These are phyloP conservation scores for Massarina eburnea DNA, from an alignment of 2,329 filamentous ascomycete genomes.

Conservation along the genomic window DNA sequence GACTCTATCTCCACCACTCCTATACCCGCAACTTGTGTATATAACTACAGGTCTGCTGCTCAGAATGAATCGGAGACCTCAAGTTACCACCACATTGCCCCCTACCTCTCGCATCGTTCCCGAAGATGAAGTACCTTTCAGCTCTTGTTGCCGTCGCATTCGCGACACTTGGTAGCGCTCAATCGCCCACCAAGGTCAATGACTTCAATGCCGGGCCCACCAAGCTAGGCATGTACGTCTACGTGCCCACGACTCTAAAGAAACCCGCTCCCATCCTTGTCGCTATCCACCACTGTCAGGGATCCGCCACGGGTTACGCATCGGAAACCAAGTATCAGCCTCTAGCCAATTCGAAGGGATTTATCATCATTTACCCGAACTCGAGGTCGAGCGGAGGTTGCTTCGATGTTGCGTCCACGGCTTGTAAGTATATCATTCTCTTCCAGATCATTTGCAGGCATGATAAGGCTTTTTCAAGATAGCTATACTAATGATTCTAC, in stretches of 20 bases:
- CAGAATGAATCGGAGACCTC: not conserved
- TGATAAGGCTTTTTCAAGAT: not conserved
- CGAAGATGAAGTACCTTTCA: not conserved
- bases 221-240: conserved; percentile 55
- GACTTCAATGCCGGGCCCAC: conserved; percentile 50
- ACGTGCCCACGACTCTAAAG: conserved; percentile 45
- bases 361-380: conserved; percentile 24
- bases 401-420: conserved; percentile 21
- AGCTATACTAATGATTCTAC: not conserved
- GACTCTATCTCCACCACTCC: not conserved
- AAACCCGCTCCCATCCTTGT: conserved; percentile 44
- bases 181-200: conserved; percentile 37
- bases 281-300: conserved; percentile 22
- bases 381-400: conserved; percentile 21
- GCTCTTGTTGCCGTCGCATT: conserved; percentile 1
- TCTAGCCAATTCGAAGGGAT: conserved; percentile 16
- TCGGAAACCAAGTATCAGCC: conserved; percentile 13
- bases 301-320: conserved; percentile 16
- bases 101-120: too few species aligned
- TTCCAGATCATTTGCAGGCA: too few species aligned
- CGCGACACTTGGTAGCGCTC: conserved; percentile 6
- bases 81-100: not conserved
- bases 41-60: not conserved
- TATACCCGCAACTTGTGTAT: not conserved
- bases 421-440: conserved; percentile 12